Percentiles rank a stretch among this genome's conserved stretches.
Conservation (phyloP, 1,284 basidiomycete genomes). For the Vanrija pseudolonga region DNA sequence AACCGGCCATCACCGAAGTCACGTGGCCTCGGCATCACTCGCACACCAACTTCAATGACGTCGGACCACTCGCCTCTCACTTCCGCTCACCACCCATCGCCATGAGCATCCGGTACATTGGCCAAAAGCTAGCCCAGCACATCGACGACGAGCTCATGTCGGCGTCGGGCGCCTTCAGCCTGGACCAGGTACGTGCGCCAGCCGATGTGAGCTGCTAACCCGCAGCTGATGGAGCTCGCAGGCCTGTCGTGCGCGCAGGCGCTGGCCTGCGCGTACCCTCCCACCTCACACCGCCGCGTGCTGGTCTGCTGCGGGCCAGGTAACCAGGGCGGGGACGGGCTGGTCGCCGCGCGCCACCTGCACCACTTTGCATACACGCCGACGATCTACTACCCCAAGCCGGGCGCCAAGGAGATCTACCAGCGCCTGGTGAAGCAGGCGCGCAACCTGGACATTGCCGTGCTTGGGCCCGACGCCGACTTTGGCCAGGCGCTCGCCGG, state of each 20-base stretch:
- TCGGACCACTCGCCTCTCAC: neutral
- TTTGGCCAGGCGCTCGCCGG: slow-evolving; percentile 56
- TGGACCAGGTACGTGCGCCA: slow-evolving; percentile 68
- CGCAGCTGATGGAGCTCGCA: slow-evolving; percentile 95
- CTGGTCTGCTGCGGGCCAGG: slow-evolving; percentile 95
- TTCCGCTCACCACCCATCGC: slow-evolving; percentile 21
- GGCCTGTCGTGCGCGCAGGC: slow-evolving; percentile 92
- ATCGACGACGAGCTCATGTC: slow-evolving; percentile 93
- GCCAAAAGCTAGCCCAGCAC: slow-evolving; percentile 78
- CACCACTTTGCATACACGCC: slow-evolving; percentile 84
- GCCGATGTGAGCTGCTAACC: neutral
- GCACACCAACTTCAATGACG: too few relatives aligned
- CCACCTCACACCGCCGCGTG: slow-evolving; percentile 64
- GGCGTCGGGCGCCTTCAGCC: slow-evolving; percentile 73
- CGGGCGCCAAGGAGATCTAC: slow-evolving; percentile 75
- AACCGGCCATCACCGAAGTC: too few relatives aligned
- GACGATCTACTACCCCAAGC: slow-evolving; percentile 87
- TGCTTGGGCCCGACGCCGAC: slow-evolving; percentile 58
- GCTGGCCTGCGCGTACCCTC: slow-evolving; percentile 69
- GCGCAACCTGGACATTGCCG: slow-evolving; percentile 74
- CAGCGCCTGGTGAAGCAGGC: slow-evolving; percentile 81
- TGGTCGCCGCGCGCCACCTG: slow-evolving; percentile 93
- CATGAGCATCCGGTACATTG: slow-evolving; percentile 72
- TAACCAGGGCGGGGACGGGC: slow-evolving; percentile 94
- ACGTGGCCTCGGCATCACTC: too few relatives aligned